Conservation (phyloP, 2,329 filamentous ascomycete genomes). For the Colletotrichum orbiculare region DNA sequence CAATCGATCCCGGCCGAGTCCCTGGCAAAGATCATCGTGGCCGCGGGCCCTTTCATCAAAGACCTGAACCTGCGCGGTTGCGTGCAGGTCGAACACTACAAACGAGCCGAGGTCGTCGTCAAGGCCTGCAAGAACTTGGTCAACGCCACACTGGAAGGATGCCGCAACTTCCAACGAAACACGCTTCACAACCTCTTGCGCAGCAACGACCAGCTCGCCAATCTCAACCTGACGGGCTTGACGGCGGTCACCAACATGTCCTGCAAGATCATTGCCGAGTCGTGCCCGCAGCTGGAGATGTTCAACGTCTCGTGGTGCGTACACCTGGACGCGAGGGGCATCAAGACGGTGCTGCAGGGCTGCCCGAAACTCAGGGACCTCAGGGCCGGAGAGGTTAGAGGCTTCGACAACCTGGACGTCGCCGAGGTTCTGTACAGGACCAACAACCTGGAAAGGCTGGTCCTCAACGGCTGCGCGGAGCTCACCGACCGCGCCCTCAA, state of each 20-base stretch:
- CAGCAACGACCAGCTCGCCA: conserved; percentile 80
- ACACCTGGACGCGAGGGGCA: conserved; percentile 81
- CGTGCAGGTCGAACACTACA: conserved; percentile 86
- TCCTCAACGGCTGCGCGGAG: conserved; percentile 83
- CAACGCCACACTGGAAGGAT: conserved; percentile 89
- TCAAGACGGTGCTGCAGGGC: conserved; percentile 76
- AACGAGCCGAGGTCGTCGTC: conserved; percentile 80
- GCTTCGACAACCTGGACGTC: conserved; percentile 80
- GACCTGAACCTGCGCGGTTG: conserved; percentile 93
- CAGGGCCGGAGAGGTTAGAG: conserved; percentile 82
- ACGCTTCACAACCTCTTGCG: conserved; percentile 81
- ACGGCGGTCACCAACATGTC: conserved; percentile 83
- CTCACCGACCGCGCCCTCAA: conserved; percentile 80
- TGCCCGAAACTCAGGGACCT: conserved; percentile 83
- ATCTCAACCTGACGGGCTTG: conserved; percentile 88
- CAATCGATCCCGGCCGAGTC: conserved; percentile 85
- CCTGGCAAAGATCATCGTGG: conserved; percentile 84
- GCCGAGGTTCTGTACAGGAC: conserved; percentile 80
- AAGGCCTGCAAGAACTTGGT: conserved; percentile 88
- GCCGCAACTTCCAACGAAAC: conserved; percentile 81
- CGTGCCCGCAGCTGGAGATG: conserved; percentile 83
- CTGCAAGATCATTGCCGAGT: conserved; percentile 85
- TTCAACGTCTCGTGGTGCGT: conserved; percentile 96
- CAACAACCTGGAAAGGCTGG: conserved; percentile 85
- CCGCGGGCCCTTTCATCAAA: conserved; percentile 89